A percentile compares a stretch with the other conserved stretches of the same genome.
Conservation (phyloP, 108 stramenopile species). For the Schizochytrium sp. region DNA sequence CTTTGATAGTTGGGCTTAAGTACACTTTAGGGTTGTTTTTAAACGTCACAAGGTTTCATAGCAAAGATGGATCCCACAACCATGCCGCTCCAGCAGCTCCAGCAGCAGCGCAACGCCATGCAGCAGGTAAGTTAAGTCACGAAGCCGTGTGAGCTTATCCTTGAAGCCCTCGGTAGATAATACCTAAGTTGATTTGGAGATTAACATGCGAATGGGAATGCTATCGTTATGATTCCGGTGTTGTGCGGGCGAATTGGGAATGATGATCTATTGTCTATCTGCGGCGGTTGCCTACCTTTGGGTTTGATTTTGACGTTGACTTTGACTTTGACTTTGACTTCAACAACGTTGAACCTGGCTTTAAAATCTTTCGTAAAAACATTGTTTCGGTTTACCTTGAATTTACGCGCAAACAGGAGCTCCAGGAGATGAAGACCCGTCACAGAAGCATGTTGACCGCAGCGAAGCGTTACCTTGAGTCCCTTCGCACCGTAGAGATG, state of each 20-base stretch:
- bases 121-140: not conserved
- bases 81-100: constrained; percentile 56
- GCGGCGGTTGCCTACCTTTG: not conserved
- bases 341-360: not conserved
- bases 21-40: no score
- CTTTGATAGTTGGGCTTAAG: no score
- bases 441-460: constrained; percentile 51
- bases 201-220: not conserved
- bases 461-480: constrained; percentile 8
- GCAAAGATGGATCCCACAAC: constrained; percentile 17
- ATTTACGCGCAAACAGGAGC: not conserved
- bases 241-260: no score
- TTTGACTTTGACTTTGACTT: not conserved
- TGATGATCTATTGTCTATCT: no score
- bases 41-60: no score
- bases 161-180: not conserved
- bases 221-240: not conserved
- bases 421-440: constrained; percentile 38
- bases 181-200: not conserved
- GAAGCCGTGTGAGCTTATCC: not conserved
- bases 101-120: constrained; percentile 40
- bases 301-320: not conserved
- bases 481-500: constrained; percentile 27
- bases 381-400: no score
- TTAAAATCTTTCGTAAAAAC: no score